phyloP scores from a whole-genome alignment of 768 basidiomycete species.

The Pulveroboletus frians region DNA sequence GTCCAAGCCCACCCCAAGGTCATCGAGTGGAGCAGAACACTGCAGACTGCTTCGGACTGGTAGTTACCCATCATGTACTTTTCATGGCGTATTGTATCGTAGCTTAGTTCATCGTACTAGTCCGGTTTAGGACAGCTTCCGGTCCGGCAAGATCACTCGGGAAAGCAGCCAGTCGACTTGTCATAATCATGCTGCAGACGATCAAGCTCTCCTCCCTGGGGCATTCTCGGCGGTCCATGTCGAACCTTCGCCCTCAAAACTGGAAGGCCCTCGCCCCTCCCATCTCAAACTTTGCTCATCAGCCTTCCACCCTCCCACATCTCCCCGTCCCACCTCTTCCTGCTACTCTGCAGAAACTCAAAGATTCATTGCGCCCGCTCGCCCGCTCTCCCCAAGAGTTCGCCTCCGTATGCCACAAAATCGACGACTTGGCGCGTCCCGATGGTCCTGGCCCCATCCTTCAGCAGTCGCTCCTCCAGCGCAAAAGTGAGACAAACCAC shows the following conservation, averaged over 20 bases:
- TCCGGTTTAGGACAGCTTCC: not conserved
- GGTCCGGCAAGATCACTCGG: no score
- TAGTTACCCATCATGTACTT: conserved; percentile 9
- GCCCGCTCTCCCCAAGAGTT: conserved; percentile 62
- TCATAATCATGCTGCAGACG: conserved; percentile 2
- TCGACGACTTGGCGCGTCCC: conserved; percentile 55
- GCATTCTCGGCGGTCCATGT: conserved; percentile 19
- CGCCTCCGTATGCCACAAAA: conserved; percentile 48
- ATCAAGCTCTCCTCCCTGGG: not conserved
- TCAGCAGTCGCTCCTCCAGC: conserved; percentile 57
- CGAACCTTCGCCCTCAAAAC: conserved; percentile 38
- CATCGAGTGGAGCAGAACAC: conserved; percentile 62
- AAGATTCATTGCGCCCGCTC: conserved; percentile 66
- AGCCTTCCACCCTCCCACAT: conserved; percentile 50
- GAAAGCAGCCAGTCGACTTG: not conserved
- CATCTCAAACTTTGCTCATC: conserved; percentile 61
- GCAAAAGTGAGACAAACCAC: conserved; percentile 52
- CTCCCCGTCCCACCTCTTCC: conserved; percentile 73
- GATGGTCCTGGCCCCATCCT: conserved; percentile 46
- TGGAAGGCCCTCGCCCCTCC: conserved; percentile 74
- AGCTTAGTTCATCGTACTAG: no score
- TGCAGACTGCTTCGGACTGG: conserved; percentile 42
- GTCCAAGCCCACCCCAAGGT: conserved; percentile 73
- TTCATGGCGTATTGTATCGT: not conserved
- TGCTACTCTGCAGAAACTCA: conserved; percentile 63